These are phyloP conservation scores for Maudiozyma barnettii DNA, from an alignment of 805 yeast species.

Conservation along the genomic window DNA sequence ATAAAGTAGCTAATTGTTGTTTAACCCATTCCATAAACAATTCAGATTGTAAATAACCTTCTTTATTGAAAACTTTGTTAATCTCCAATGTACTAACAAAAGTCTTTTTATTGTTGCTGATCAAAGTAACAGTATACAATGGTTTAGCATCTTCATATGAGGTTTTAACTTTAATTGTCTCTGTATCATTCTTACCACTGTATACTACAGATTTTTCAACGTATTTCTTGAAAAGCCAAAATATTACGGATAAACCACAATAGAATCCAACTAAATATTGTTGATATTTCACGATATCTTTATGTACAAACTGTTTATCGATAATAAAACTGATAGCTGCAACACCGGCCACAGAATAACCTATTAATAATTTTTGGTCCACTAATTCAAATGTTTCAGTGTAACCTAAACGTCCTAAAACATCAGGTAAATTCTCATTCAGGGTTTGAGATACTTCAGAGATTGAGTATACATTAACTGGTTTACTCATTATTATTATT, in stretches of 20 bases:
- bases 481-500: conserved; percentile 20
- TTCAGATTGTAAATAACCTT: conserved; percentile 35
- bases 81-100: conserved; percentile 21
- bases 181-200: conserved; percentile 31
- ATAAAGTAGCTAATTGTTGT: conserved; percentile 28
- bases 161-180: conserved; percentile 26
- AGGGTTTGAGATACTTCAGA: conserved; percentile 25
- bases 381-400: conserved; percentile 15
- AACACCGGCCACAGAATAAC: conserved; percentile 39
- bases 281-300: conserved; percentile 35
- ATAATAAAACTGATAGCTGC: conserved; percentile 41
- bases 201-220: conserved; percentile 37
- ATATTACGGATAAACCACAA: conserved; percentile 30
- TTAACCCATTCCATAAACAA: conserved; percentile 34
- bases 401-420: conserved; percentile 19
- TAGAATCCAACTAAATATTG: conserved; percentile 34
- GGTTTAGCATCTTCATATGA: conserved; percentile 35
- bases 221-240: conserved; percentile 31
- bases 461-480: conserved; percentile 26
- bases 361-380: conserved; percentile 43
- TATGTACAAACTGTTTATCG: conserved; percentile 41
- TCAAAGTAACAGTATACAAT: conserved; percentile 34
- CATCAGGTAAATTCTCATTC: conserved; percentile 22
- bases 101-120: conserved; percentile 7
- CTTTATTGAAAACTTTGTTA: conserved; percentile 31